Percentiles rank a stretch among this genome's conserved stretches.
phyloP scores from a whole-genome alignment of 2,329 filamentous ascomycete species.

The Metarhizium guizhouense region DNA sequence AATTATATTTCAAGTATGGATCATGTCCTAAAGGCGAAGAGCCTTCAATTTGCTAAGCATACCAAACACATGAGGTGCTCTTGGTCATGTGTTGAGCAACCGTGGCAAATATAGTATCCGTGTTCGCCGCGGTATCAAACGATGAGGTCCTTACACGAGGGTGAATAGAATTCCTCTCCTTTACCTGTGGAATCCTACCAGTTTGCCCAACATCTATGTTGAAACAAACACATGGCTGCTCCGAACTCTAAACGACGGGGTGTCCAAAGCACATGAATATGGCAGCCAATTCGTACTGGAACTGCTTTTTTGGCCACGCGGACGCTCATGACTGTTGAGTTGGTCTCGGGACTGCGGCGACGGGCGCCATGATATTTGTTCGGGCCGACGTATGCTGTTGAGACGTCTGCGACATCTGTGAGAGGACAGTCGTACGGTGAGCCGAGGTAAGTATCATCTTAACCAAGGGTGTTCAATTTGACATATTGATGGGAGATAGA shows the following conservation, averaged over 20 bases:
- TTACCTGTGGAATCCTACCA: too few relatives aligned
- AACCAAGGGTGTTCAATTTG: too few relatives aligned
- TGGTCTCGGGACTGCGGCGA: not conserved
- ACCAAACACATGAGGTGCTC: not conserved
- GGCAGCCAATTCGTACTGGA: not conserved
- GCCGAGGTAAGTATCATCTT: not conserved
- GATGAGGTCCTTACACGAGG: too few relatives aligned
- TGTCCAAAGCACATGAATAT: not conserved
- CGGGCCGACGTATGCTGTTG: not conserved
- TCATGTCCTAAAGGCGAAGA: too few relatives aligned
- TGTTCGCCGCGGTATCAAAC: too few relatives aligned
- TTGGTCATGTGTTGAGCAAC: too few relatives aligned
- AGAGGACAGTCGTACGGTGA: not conserved
- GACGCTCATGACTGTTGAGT: not conserved
- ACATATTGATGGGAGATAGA: too few relatives aligned
- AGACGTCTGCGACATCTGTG: not conserved
- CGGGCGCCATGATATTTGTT: not conserved
- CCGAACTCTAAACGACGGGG: not conserved
- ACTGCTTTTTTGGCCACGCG: not conserved
- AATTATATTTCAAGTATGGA: too few relatives aligned
- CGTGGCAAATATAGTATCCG: too few relatives aligned
- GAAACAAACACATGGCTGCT: not conserved
- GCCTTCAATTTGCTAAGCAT: not conserved
- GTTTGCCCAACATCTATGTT: not conserved
- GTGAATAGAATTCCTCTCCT: too few relatives aligned